Evolutionary conservation across 2,329 filamentous ascomycete genomes (phyloP).

Genomic region (Paecilomyces formosus): DNA sequence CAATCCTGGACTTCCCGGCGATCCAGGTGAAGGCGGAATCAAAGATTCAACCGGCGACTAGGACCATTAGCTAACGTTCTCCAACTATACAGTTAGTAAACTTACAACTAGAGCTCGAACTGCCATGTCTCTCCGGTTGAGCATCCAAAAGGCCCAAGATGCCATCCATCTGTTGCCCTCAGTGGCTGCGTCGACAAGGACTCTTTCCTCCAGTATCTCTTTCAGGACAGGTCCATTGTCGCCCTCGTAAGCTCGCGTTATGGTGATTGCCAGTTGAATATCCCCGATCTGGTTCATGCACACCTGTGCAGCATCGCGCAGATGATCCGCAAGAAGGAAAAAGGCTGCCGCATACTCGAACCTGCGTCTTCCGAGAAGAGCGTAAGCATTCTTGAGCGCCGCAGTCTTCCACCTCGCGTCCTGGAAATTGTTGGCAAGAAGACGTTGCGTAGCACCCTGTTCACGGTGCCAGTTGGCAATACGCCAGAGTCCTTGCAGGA

Average conservation of each 20-base stretch:
- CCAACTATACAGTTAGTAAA: slow-evolving; percentile 5
- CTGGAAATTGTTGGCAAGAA: slow-evolving; percentile 85
- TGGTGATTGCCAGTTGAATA: slow-evolving; percentile 79
- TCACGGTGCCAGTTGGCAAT: slow-evolving; percentile 88
- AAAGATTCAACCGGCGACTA: slow-evolving; percentile 72
- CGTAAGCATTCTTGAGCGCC: slow-evolving; percentile 93
- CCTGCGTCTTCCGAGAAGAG: slow-evolving; percentile 78
- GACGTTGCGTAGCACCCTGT: slow-evolving; percentile 67
- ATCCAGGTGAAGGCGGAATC: slow-evolving; percentile 40
- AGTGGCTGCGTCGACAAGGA: slow-evolving; percentile 67
- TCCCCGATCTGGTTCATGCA: slow-evolving; percentile 83
- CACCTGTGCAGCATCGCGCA: slow-evolving; percentile 78
- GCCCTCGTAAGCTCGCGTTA: slow-evolving; percentile 81
- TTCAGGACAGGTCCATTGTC: slow-evolving; percentile 68
- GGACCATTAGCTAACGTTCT: slow-evolving; percentile 10
- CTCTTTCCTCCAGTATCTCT: slow-evolving; percentile 68
- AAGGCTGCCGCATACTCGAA: slow-evolving; percentile 95
- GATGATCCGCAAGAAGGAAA: slow-evolving; percentile 80
- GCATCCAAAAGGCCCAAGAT: slow-evolving; percentile 92
- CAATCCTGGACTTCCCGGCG: slow-evolving; percentile 56
- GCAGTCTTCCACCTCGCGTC: slow-evolving; percentile 81
- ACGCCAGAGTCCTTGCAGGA: slow-evolving; percentile 86
- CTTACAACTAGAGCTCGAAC: slow-evolving; percentile 74
- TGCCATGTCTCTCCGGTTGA: slow-evolving; percentile 72
- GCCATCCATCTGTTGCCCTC: slow-evolving; percentile 90